A percentile compares a stretch with the other conserved stretches of the same genome.
Conservation (phyloP, 2,329 filamentous ascomycete genomes). For the Colletotrichum falcatum region DNA sequence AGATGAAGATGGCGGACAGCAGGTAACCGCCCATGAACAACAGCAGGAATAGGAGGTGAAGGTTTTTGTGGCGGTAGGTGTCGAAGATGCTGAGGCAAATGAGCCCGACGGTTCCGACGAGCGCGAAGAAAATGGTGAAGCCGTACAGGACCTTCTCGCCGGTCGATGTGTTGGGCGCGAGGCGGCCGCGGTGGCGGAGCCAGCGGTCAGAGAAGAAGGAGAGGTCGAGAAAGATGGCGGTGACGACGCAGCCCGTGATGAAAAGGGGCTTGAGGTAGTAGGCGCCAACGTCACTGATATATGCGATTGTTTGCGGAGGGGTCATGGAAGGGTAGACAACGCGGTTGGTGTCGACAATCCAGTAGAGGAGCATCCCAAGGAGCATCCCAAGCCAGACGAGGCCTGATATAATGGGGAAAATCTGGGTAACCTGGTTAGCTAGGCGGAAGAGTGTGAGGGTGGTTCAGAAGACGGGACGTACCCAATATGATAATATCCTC, state of each 20-base stretch:
- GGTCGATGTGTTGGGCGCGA: constrained; percentile 76
- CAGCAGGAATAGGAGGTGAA: constrained; percentile 82
- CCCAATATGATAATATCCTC: constrained; percentile 51
- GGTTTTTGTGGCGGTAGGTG: constrained; percentile 71
- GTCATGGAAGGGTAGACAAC: constrained; percentile 72
- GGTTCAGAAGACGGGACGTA: constrained; percentile 42
- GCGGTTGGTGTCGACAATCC: constrained; percentile 68
- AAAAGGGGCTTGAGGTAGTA: constrained; percentile 79
- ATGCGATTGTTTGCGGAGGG: constrained; percentile 70
- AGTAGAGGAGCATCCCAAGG: constrained; percentile 77
- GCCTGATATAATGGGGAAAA: constrained; percentile 77
- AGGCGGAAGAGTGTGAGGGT: background rate
- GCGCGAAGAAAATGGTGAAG: constrained; percentile 74
- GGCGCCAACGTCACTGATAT: constrained; percentile 77
- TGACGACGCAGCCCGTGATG: constrained; percentile 77
- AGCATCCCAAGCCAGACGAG: constrained; percentile 75
- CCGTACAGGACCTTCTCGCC: constrained; percentile 72
- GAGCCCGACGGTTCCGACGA: constrained; percentile 82
- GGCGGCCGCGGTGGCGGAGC: constrained; percentile 83
- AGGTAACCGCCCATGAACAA: constrained; percentile 91
- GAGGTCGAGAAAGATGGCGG: constrained; percentile 83
- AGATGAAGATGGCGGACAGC: constrained; percentile 87
- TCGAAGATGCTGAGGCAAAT: constrained; percentile 90
- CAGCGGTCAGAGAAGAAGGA: constrained; percentile 86
- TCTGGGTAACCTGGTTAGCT: constrained; percentile 50